These are phyloP conservation scores for Encephalitozoon cuniculi DNA, from an alignment of 371 early-diverging fungal species.

Conservation along the genomic window DNA sequence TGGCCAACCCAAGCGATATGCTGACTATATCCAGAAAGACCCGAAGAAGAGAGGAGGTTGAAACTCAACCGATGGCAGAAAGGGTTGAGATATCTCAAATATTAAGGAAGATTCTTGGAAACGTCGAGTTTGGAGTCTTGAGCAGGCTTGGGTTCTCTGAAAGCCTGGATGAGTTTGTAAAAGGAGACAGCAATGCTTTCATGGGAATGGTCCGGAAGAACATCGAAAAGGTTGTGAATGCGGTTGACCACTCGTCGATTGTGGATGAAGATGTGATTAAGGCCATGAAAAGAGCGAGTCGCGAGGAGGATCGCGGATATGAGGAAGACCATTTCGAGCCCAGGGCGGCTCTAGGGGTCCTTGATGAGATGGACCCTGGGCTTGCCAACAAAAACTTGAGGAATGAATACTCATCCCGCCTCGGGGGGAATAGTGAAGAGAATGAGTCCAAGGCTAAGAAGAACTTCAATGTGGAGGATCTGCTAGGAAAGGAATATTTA, in stretches of 20 bases:
- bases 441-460: neutral
- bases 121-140: slow-evolving; percentile 13
- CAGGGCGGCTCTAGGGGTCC: neutral
- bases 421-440: neutral
- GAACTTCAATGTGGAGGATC: neutral
- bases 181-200: slow-evolving; percentile 33
- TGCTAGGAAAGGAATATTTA: neutral
- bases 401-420: neutral
- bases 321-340: neutral
- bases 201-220: neutral
- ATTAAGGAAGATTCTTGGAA: neutral
- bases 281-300: slow-evolving; percentile 13
- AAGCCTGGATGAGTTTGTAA: slow-evolving; percentile 27
- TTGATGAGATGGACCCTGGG: neutral
- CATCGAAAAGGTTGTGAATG: neutral
- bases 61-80: neutral
- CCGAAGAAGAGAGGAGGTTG: slow-evolving; percentile 4
- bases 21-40: slow-evolving; percentile 67
- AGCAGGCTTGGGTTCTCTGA: slow-evolving; percentile 14
- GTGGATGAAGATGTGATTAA: slow-evolving; percentile 11
- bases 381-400: neutral
- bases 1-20: slow-evolving; percentile 87
- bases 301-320: neutral
- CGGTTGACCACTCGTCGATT: slow-evolving; percentile 1
- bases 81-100: slow-evolving; percentile 12